Percentiles rank a stretch among this genome's conserved stretches.
Conservation (phyloP, 2,329 filamentous ascomycete species). For the Alternaria brassicae region DNA sequence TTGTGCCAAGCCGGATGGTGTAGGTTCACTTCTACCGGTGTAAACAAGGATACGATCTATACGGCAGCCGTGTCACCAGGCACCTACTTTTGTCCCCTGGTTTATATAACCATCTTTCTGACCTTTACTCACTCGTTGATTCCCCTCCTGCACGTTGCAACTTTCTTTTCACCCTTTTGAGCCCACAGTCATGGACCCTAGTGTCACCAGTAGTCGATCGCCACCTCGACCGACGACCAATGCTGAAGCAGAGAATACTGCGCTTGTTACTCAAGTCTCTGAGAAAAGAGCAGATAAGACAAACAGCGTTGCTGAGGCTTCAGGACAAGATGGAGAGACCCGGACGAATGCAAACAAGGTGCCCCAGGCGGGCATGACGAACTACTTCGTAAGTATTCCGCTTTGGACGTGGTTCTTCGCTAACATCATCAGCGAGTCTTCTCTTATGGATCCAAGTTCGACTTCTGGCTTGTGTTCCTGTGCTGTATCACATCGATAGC, state of each 20-base stretch:
- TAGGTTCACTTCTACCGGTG: background rate
- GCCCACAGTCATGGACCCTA: conserved; percentile 1
- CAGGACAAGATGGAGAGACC: conserved; percentile 12
- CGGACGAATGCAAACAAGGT: conserved; percentile 24
- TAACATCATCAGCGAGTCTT: conserved; percentile 41
- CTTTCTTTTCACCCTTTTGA: background rate
- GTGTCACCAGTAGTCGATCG: background rate
- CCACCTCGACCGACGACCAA: conserved; percentile 9
- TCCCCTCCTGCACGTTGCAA: background rate
- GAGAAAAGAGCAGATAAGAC: background rate
- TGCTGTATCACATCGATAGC: conserved; percentile 44
- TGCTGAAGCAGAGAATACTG: conserved; percentile 8
- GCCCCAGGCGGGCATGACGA: conserved; percentile 31
- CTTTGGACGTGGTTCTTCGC: background rate
- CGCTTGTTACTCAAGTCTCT: conserved; percentile 6
- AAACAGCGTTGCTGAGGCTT: conserved; percentile 1
- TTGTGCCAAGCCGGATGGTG: background rate
- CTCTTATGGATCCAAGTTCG: conserved; percentile 42
- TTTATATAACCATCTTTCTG: background rate
- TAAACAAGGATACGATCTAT: background rate
- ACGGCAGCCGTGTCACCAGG: conserved; percentile 6
- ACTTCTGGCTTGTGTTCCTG: conserved; percentile 37
- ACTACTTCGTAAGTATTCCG: conserved; percentile 42
- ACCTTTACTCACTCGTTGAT: background rate
- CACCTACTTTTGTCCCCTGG: conserved; percentile 13